phyloP scores from a whole-genome alignment of 1,284 basidiomycete genomes.

The Lentinula novae-zelandiae region DNA sequence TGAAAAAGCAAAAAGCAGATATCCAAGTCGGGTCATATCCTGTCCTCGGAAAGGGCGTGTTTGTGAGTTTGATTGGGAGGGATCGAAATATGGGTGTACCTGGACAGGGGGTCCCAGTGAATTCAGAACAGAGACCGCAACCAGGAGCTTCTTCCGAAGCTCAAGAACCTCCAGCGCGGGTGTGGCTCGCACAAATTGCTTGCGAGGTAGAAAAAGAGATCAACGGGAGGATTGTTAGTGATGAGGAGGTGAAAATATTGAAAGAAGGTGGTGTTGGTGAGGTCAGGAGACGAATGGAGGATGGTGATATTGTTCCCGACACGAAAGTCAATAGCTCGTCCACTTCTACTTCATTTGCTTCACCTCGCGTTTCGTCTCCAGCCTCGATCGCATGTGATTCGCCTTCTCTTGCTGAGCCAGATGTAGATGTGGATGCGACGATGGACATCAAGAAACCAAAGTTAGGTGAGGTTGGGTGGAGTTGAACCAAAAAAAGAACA shows the following conservation, averaged over 20 bases:
- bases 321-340: not conserved
- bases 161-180: conserved; percentile 4
- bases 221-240: conserved; percentile 54
- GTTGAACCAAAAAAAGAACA: not conserved
- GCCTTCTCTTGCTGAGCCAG: not conserved
- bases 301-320: not conserved
- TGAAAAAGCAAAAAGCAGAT: conserved; percentile 56
- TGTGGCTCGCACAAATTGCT: conserved; percentile 49
- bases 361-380: not conserved
- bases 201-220: conserved; percentile 63
- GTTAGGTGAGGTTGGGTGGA: not conserved
- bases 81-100: conserved; percentile 27
- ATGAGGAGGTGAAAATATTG: conserved; percentile 50
- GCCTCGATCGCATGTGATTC: not conserved
- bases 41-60: conserved; percentile 54
- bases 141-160: not conserved
- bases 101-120: not conserved
- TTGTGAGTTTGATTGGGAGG: conserved; percentile 73
- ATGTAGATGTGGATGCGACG: not conserved
- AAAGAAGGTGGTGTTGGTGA: conserved; percentile 24
- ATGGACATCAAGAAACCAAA: not conserved
- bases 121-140: not conserved
- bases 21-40: conserved; percentile 87
- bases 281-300: conserved; percentile 4
- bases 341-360: not conserved